Percentiles rank a stretch among this genome's conserved stretches.
phyloP scores from a whole-genome alignment of 495 filamentous ascomycete species.

The Penicillium diatomitis region DNA sequence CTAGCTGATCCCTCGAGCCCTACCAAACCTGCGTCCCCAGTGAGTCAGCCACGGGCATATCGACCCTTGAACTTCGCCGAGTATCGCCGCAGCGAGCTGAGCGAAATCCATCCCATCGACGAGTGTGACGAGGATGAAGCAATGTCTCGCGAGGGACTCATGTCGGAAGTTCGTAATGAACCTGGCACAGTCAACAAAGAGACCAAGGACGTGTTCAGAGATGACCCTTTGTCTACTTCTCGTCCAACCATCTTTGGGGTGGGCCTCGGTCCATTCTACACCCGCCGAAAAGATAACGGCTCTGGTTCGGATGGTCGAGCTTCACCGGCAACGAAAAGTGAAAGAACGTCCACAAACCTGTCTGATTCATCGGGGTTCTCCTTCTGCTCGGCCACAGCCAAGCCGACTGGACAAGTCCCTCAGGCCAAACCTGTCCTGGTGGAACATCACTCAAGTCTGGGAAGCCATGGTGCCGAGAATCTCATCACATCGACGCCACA shows the following conservation, averaged over 20 bases:
- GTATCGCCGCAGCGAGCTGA: slow-evolving; percentile 35
- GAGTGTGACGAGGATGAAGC: slow-evolving; percentile 61
- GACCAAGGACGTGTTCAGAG: slow-evolving; percentile 20
- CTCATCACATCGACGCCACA: slow-evolving; percentile 12
- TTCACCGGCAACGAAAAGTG: slow-evolving; percentile 39
- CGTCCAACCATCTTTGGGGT: slow-evolving; percentile 22
- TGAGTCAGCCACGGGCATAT: slow-evolving; percentile 11
- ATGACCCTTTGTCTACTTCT: slow-evolving; percentile 20
- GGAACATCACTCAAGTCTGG: slow-evolving; percentile 14
- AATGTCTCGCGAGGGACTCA: slow-evolving; percentile 15
- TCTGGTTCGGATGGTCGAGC: slow-evolving; percentile 14
- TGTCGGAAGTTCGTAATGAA: slow-evolving; percentile 14
- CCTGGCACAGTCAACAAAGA: slow-evolving; percentile 8
- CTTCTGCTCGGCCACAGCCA: slow-evolving; percentile 17
- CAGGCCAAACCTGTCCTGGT: slow-evolving; percentile 11
- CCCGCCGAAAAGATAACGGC: slow-evolving; percentile 13
- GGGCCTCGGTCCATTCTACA: slow-evolving; percentile 21
- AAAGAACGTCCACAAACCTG: slow-evolving; percentile 48
- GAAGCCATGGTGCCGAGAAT: slow-evolving; percentile 21
- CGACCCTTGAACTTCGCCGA: slow-evolving; percentile 34
- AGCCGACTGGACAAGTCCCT: slow-evolving; percentile 7
- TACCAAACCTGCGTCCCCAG: slow-evolving; percentile 32
- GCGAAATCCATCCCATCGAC: slow-evolving; percentile 56
- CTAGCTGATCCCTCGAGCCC: slow-evolving; percentile 48
- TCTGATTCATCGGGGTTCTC: slow-evolving; percentile 40